A percentile compares a stretch with the other conserved stretches of the same genome.
These are phyloP conservation scores for Ophiocordyceps robertsii DNA, from an alignment of 2,329 filamentous ascomycete species.

Conservation along the genomic window DNA sequence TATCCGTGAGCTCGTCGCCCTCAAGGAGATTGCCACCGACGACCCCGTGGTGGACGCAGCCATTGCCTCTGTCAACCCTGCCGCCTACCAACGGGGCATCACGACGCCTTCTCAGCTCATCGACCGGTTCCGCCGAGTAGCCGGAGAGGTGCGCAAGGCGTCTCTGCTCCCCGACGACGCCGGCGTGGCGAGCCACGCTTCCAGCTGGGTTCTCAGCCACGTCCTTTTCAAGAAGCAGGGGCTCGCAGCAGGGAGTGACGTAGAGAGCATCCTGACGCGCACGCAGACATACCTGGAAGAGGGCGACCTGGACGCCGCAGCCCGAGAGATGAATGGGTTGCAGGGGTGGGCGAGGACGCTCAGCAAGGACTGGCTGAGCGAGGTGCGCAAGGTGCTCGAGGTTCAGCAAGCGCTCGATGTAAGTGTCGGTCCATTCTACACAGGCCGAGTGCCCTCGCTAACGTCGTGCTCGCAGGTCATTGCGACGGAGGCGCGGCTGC, in stretches of 20 bases:
- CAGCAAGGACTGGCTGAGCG: slow-evolving; percentile 83
- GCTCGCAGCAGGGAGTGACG: slow-evolving; percentile 70
- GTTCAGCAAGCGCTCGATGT: slow-evolving; percentile 94
- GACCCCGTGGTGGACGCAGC: slow-evolving; percentile 83
- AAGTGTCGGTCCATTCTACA: slow-evolving; percentile 24
- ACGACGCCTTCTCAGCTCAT: slow-evolving; percentile 74
- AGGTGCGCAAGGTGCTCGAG: slow-evolving; percentile 85
- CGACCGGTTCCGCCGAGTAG: slow-evolving; percentile 90
- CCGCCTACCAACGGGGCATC: slow-evolving; percentile 85
- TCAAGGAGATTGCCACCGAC: slow-evolving; percentile 80
- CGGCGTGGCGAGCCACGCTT: slow-evolving; percentile 86
- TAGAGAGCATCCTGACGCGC: slow-evolving; percentile 82
- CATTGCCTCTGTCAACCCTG: slow-evolving; percentile 90
- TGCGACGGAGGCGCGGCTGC: slow-evolving; percentile 76
- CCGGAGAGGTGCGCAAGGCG: slow-evolving; percentile 86
- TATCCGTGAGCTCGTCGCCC: slow-evolving; percentile 78
- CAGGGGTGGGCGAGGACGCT: slow-evolving; percentile 92
- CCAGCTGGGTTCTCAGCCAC: slow-evolving; percentile 80
- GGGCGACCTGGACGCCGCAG: slow-evolving; percentile 80
- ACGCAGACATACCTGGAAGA: slow-evolving; percentile 87
- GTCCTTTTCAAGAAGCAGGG: slow-evolving; percentile 93
- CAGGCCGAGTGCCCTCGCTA: background rate
- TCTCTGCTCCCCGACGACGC: slow-evolving; percentile 84
- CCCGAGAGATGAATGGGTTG: slow-evolving; percentile 87
- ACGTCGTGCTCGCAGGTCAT: slow-evolving; percentile 49